These are phyloP conservation scores for Sarocladium brachiariae DNA, from an alignment of 2,329 filamentous ascomycete genomes.

Conservation along the genomic window DNA sequence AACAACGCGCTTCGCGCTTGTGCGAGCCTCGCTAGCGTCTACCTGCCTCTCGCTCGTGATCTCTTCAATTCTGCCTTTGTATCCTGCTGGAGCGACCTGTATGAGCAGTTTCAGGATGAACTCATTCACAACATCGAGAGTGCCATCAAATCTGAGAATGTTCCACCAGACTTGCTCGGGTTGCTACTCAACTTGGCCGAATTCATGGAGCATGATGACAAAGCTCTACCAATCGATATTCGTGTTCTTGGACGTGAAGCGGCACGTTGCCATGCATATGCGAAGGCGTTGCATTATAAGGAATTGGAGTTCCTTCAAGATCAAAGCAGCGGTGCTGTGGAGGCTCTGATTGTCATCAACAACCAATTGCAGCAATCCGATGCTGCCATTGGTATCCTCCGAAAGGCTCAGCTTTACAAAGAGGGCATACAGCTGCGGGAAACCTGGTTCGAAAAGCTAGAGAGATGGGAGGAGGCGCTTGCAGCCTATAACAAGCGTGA, in stretches of 20 bases:
- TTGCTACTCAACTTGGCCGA: slow-evolving; percentile 93
- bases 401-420: slow-evolving; percentile 90
- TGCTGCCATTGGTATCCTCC: slow-evolving; percentile 93
- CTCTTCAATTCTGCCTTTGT: slow-evolving; percentile 99
- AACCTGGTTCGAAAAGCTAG: slow-evolving; percentile 98
- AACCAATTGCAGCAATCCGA: slow-evolving; percentile 98
- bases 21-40: slow-evolving; percentile 82
- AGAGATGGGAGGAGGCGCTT: slow-evolving; percentile 96
- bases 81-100: slow-evolving; percentile 97
- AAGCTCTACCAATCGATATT: slow-evolving; percentile 95
- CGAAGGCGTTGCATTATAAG: slow-evolving; percentile 97
- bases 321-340: slow-evolving; percentile 89
- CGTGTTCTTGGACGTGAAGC: slow-evolving; percentile 89
- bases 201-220: slow-evolving; percentile 99
- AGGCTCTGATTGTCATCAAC: slow-evolving; percentile 98
- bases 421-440: slow-evolving; percentile 91
- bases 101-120: slow-evolving; percentile 94
- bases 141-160: slow-evolving; percentile 89
- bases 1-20: slow-evolving; percentile 93
- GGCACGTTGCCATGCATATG: slow-evolving; percentile 93
- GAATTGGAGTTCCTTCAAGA: slow-evolving; percentile 97
- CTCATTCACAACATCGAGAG: slow-evolving; percentile 93
- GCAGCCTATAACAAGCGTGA: slow-evolving; percentile 88
- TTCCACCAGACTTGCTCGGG: slow-evolving; percentile 90
- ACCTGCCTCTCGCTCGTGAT: slow-evolving; percentile 83